A percentile compares a stretch with the other conserved stretches of the same genome.
Conservation (phyloP, 2,329 filamentous ascomycete species). For the Fusarium neocosmosporiellum region DNA sequence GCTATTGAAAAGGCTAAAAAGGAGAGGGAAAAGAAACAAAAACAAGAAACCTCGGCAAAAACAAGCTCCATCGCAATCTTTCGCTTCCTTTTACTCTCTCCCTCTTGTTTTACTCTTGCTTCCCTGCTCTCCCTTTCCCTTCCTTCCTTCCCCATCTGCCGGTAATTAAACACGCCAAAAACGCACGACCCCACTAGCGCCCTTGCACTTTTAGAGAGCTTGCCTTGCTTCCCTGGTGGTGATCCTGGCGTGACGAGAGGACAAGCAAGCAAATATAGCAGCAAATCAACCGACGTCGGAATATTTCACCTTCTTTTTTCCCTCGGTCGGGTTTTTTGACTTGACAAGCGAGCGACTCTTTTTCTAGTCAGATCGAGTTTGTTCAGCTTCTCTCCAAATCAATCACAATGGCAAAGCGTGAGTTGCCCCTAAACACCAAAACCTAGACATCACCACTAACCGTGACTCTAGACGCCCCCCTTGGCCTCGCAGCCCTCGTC, state of each 20-base stretch:
- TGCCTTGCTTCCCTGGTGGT: conserved; percentile 16
- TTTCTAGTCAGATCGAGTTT: background rate
- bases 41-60: background rate
- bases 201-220: conserved; percentile 22
- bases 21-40: background rate
- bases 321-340: background rate
- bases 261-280: conserved; percentile 9
- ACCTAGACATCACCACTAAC: background rate
- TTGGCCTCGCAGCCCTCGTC: conserved; percentile 58
- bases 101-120: background rate
- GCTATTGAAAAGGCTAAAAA: background rate
- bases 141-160: background rate
- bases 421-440: background rate
- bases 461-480: conserved; percentile 49
- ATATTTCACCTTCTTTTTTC: background rate
- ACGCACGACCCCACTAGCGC: conserved; percentile 27
- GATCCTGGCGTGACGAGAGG: conserved; percentile 37
- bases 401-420: conserved; percentile 41
- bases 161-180: conserved; percentile 2
- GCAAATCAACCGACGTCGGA: conserved; percentile 17
- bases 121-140: background rate
- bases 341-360: background rate
- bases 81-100: background rate
- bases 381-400: background rate
- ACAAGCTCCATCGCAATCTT: background rate